A percentile compares a stretch with the other conserved stretches of the same genome.
Conservation (phyloP, 169 alveolate species). For the Plasmodium fragile region DNA sequence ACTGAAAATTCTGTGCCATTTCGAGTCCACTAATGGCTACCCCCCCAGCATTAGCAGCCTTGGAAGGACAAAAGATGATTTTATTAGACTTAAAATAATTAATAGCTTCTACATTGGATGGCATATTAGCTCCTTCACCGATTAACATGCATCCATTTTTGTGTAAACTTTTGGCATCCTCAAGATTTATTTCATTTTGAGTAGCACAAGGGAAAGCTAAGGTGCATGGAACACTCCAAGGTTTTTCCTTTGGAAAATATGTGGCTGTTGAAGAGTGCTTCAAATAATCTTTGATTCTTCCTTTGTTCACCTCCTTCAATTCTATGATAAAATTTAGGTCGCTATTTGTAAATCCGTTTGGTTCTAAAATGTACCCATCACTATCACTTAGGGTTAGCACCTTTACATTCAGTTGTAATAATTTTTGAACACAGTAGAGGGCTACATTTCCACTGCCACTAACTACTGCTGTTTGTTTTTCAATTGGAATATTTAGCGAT, state of each 20-base stretch:
- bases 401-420: constrained; percentile 85
- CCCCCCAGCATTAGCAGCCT: constrained; percentile 93
- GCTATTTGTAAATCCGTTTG: constrained; percentile 84
- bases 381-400: constrained; percentile 88
- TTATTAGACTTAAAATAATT: constrained; percentile 78
- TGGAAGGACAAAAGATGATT: constrained; percentile 87
- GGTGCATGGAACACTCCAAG: constrained; percentile 83
- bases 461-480: constrained; percentile 84
- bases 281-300: constrained; percentile 80
- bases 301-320: constrained; percentile 79
- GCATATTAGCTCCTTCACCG: constrained; percentile 92
- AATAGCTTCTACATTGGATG: constrained; percentile 87
- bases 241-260: constrained; percentile 79
- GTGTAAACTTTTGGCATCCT: constrained; percentile 83
- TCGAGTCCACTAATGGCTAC: constrained; percentile 92
- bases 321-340: constrained; percentile 76
- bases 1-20: constrained; percentile 89
- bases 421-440: constrained; percentile 86
- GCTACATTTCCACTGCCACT: constrained; percentile 93
- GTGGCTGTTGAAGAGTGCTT: constrained; percentile 76
- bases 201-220: constrained; percentile 92
- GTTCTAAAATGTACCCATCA: constrained; percentile 83
- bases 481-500: constrained; percentile 66
- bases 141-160: constrained; percentile 82
- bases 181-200: constrained; percentile 86